Evolutionary conservation across 192 early-diverging fungal genomes (phyloP), one percentile per base, ranked within the genome.

Genomic region (Chytriomyces hyalinus): DNA sequence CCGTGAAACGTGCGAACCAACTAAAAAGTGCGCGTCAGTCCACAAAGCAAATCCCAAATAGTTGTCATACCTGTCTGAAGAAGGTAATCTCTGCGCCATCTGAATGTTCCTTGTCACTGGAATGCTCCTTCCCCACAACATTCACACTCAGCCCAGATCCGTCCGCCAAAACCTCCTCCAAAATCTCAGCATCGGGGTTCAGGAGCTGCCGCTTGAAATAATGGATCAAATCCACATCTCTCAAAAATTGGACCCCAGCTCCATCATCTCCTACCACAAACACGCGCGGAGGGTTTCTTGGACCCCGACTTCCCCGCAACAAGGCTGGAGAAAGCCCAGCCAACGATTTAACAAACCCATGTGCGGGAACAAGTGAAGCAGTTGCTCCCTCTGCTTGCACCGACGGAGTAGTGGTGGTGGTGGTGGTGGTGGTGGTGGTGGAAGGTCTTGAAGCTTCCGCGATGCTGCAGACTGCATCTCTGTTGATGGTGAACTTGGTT

Each of bases 181-280:
- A 61, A 65, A 85, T 84, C 61, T 70, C 59, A 5, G 62, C 53
- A 26, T 66, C 49, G 10, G 81, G 76, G 20, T 83, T 80, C 17
- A 22, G 7, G 2, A 61, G 10, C 70, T 76, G 61, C 5, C 78
- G 64, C 50, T 69, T 66, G 77, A 85, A 79, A 64, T 47, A 85
- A 20, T 49, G 24, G 17, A 66, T n/a, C 9, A 85, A 62, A 75
- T 85, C 84, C 59, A 53, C 51, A 64, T 85, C 84, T 11, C 84
- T 51, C 51, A 83, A 61, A 43, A 85, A 59, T 51, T 83, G 70
- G 9, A 67, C 36, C 11, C 84, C 84, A 22, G n/a, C 24, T 17
- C 84, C 84, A 47, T 81, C 71, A n/a, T 73, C 47, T 20, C 75
- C 67, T 1, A 85, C 17, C 6, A 83, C 60, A 62, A 85, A 85